Conservation (phyloP, 768 basidiomycete genomes). For the Suillus bovinus region DNA sequence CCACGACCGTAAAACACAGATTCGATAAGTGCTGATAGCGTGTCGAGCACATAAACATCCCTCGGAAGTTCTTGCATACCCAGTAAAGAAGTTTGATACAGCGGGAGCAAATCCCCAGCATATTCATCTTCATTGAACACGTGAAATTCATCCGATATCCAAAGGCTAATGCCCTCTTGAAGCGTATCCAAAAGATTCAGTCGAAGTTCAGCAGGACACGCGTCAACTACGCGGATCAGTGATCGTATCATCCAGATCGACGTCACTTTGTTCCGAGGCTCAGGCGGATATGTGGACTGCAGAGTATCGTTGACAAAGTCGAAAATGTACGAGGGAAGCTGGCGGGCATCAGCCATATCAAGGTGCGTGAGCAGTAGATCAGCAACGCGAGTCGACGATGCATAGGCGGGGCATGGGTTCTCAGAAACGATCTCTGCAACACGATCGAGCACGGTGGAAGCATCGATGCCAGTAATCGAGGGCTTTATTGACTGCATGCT, state of each 20-base stretch:
- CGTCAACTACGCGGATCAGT: constrained; percentile 53
- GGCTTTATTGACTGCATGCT: constrained; percentile 51
- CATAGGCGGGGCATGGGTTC: constrained; percentile 39
- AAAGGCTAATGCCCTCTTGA: constrained; percentile 56
- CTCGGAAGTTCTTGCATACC: constrained; percentile 49
- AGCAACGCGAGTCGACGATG: constrained; percentile 52
- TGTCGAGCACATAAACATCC: constrained; percentile 41
- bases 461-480: constrained; percentile 62
- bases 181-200: constrained; percentile 46
- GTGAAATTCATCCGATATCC: constrained; percentile 62
- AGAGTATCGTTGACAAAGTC: constrained; percentile 64
- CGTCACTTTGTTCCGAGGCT: constrained; percentile 49
- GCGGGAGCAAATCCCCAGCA: constrained; percentile 55
- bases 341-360: constrained; percentile 49
- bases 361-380: constrained; percentile 62
- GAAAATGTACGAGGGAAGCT: constrained; percentile 54
- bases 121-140: constrained; percentile 57
- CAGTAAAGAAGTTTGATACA: constrained; percentile 63
- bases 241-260: constrained; percentile 65
- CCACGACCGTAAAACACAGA: constrained; percentile 56
- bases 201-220: constrained; percentile 51
- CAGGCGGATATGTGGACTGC: constrained; percentile 65
- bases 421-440: constrained; percentile 50
- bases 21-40: constrained; percentile 51
- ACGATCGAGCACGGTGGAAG: constrained; percentile 52